These are phyloP conservation scores for Apophysomyces sp. DNA, from an alignment of 371 early-diverging fungal genomes.

Conservation along the genomic window DNA sequence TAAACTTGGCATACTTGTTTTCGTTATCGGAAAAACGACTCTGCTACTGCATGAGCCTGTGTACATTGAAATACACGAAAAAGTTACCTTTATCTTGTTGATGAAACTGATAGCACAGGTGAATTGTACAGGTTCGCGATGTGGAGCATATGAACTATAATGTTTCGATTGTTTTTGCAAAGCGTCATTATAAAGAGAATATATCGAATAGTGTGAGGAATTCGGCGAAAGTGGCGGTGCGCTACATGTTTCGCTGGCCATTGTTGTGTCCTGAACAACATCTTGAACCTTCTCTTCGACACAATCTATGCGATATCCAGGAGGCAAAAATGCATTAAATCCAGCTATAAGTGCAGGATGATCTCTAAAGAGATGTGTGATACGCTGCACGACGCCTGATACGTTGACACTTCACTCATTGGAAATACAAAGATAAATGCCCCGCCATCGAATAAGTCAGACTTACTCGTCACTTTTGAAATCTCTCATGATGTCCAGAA, in stretches of 20 bases:
- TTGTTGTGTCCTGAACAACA: conserved; percentile 79
- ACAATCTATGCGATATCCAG: conserved; percentile 81
- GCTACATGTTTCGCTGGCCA: conserved; percentile 65
- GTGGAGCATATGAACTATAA: neutral
- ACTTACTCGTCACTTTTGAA: conserved; percentile 89
- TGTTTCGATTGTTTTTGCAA: neutral
- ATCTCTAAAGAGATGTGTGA: conserved; percentile 90
- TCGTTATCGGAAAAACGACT: conserved; percentile 85
- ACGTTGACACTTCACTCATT: neutral
- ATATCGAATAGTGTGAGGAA: conserved; percentile 10
- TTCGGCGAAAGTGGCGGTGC: neutral
- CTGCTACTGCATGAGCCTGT: conserved; percentile 20
- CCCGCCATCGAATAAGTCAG: too few species aligned
- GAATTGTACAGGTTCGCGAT: conserved; percentile 79
- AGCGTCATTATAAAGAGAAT: conserved; percentile 7
- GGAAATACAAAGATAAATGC: neutral
- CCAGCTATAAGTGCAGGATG: conserved; percentile 91
- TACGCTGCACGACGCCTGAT: conserved; percentile 93
- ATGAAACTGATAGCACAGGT: conserved; percentile 96
- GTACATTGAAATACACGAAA: neutral
- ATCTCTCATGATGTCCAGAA: conserved; percentile 98
- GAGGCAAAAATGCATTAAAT: conserved; percentile 99
- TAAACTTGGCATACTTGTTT: conserved; percentile 90
- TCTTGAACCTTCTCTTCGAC: conserved; percentile 25
- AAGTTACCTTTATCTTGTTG: conserved; percentile 87